Base-by-base conservation (phyloP, 257 asterid species). In the Fraxinus cuspidata region DNA sequence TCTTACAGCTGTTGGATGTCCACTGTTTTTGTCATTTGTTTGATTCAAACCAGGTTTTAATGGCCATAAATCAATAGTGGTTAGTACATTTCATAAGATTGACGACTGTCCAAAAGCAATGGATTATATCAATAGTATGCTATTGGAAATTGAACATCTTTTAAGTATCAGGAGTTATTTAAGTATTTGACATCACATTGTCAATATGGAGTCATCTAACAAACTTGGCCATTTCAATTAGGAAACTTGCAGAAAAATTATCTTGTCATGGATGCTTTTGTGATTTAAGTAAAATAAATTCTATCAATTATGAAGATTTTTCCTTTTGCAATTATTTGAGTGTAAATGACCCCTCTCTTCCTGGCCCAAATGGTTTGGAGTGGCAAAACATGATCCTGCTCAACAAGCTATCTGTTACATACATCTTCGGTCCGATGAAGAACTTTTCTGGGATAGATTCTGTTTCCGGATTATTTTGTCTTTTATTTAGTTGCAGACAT, bases 361-460 rank as follows among this genome's bases (percentile, higher is more conserved):
- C 51, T 42, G 12, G 51, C 51, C 16, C 51, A 42, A 42, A 27
- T 78, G 67, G 75, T 71, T 42, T 35, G 71, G 74, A 75, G 64
- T 79, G 56, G 47, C 32, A 16, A 32, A n/a, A 27, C 19, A 56
- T 38, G 64, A n/a, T 74, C 73, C 42, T 75, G 38, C 4, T 56
- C 25, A 56, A 56, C 11, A n/a, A 18, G 65, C 65, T n/a, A 56
- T 56, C 9, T 21, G 18, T 63, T 63, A 63, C 35, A 25, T 63
- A 63, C 34, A 68, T 40, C 3, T 28, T 73, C 42, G 25, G 42
- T 77, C 81, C 32, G 23, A n/a, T 27, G 60, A 72, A 81, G 32
- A 70, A 66, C 71, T 58, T 70, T 78, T 76, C 65, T 74, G 47
- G 35, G 70, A 21, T 37, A 34, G 69, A 35, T 74, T 80, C 40